Base-by-base conservation (phyloP, 352 stramenopile genomes). In the Phytophthora agathidicida region DNA sequence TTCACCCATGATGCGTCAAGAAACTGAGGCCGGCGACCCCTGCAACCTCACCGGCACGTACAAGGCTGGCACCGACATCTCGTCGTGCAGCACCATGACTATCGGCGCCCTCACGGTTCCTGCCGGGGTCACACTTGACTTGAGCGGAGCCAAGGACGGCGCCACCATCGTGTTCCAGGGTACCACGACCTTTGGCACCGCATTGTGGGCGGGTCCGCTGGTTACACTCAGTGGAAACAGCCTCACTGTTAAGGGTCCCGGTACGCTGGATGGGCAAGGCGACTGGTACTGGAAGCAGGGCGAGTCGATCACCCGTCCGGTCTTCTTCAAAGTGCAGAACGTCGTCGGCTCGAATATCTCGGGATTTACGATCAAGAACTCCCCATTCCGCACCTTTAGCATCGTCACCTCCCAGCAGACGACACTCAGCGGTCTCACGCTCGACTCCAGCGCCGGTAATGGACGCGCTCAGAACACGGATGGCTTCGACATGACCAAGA, bases 271-370 rank as follows among this genome's bases (percentile, higher is more conserved):
- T 11, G 69, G 69, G 26, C 60, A 78, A 28, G 65, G 69, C 5
- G 23, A 16, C 14, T 72, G 58, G 64, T 74, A 77, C 64, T 77
- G 68, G 69, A 61, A 68, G 20, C 60, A 78, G 31, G 61, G 52
- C 19, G 17, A 60, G 31, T 67, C 46, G 13, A 53, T 75, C 45
- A 71, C 44, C 5, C 53, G 56, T 13, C 56, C 56, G 7, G 56
- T 65, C 11, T 65, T 65, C 56, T 56, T 65, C 16, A 16, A 26
- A 1, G 11, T 65, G 7, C 31, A 41, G 5, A 39, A 22, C 5
- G 56, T 65, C n/a, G 17, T 27, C 2, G 19, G 24, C 45, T 76
- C 68, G 16, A 63, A 27, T 0, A 16, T 76, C 7, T 58, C 47
- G 28, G 54, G 59, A 0, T 76, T 71, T 44, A 73, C 43, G 3